phyloP scores from a whole-genome alignment of 768 basidiomycete genomes.

The Termitomyces titanicus region DNA sequence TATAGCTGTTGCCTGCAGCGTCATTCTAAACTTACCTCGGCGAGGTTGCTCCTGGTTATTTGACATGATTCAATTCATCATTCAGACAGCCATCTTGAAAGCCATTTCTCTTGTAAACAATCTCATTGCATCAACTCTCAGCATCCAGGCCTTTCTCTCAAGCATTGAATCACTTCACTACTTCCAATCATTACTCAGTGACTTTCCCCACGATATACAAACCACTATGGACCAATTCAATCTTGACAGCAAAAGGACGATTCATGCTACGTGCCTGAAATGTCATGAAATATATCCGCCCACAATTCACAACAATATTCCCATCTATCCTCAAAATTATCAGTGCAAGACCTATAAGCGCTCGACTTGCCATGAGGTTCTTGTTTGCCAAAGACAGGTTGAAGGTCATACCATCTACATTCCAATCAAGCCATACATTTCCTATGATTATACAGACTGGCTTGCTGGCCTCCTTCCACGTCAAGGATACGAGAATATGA shows the following conservation, averaged over 20 bases:
- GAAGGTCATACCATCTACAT: conserved; percentile 4
- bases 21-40: conserved; percentile 7
- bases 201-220: conserved; percentile 12
- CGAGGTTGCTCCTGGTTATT: conserved; percentile 12
- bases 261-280: conserved; percentile 16
- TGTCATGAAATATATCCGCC: conserved; percentile 16
- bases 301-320: background rate
- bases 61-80: conserved; percentile 2
- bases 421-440: conserved; percentile 19
- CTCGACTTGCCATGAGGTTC: conserved; percentile 2
- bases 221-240: conserved; percentile 6
- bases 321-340: conserved; percentile 5
- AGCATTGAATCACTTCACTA: background rate
- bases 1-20: conserved; percentile 8
- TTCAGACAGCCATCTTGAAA: conserved; percentile 1
- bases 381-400: conserved; percentile 1
- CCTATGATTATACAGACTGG: conserved; percentile 25
- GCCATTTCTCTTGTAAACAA: background rate
- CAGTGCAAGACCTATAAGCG: conserved; percentile 7
- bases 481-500: conserved; percentile 18
- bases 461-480: conserved; percentile 20
- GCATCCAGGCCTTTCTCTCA: background rate
- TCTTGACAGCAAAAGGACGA: conserved; percentile 14
- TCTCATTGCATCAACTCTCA: background rate
- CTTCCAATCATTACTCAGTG: conserved; percentile 1